Percentiles rank a stretch among this genome's conserved stretches.
phyloP scores from a whole-genome alignment of 2,329 filamentous ascomycete genomes.

The Aureobasidium pullulans region DNA sequence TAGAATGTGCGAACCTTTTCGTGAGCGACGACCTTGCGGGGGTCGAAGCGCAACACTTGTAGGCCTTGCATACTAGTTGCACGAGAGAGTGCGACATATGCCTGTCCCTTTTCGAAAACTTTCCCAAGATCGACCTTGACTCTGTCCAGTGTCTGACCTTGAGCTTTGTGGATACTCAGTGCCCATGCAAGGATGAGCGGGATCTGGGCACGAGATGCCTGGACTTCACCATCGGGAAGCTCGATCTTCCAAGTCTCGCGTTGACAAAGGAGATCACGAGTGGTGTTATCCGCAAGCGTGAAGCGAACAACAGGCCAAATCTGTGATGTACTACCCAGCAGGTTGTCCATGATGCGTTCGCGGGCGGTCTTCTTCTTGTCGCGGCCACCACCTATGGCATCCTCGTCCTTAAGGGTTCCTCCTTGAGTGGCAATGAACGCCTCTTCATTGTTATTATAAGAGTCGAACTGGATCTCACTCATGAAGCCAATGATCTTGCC shows the following conservation, averaged over 20 bases:
- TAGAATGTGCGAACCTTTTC: conserved; percentile 82
- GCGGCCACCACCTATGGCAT: conserved; percentile 21
- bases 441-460: conserved; percentile 52
- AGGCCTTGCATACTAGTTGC: conserved; percentile 81
- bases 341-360: conserved; percentile 48
- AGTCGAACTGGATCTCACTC: conserved; percentile 55
- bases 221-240: conserved; percentile 87
- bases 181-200: conserved; percentile 96
- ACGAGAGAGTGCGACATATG: conserved; percentile 91
- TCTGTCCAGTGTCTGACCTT: conserved; percentile 86
- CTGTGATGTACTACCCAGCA: conserved; percentile 42
- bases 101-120: conserved; percentile 95
- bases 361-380: conserved; percentile 22
- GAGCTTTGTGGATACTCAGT: conserved; percentile 94
- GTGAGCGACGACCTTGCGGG: conserved; percentile 89
- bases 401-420: conserved; percentile 38
- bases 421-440: conserved; percentile 42
- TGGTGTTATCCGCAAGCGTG: conserved; percentile 66
- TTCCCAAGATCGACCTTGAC: conserved; percentile 90
- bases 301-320: conserved; percentile 84
- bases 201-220: conserved; percentile 67
- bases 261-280: conserved; percentile 69
- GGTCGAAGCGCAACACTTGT: conserved; percentile 82
- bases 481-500: conserved; percentile 81
- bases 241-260: conserved; percentile 95